These are phyloP conservation scores for Coffea eugenioides DNA, from an alignment of 257 asterid species.

Conservation along the genomic window DNA sequence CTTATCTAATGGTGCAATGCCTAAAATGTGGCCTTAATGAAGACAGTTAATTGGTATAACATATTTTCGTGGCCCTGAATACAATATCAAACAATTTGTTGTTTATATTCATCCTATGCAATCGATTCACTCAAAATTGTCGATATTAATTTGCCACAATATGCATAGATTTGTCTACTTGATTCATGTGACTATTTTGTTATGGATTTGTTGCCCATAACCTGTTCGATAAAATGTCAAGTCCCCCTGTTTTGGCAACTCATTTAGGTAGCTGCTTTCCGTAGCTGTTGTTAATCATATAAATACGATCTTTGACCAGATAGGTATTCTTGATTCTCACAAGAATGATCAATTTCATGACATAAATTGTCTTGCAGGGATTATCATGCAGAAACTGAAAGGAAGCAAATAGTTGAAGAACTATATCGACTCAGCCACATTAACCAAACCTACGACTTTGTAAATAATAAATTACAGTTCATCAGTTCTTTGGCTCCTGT, in stretches of 20 bases:
- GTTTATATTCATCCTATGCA: too few relatives aligned
- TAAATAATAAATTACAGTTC: not conserved
- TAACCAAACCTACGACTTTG: conserved; percentile 34
- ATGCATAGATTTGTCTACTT: too few relatives aligned
- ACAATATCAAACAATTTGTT: too few relatives aligned
- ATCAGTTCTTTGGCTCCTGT: not conserved
- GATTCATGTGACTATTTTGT: too few relatives aligned
- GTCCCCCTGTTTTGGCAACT: conserved; percentile 27
- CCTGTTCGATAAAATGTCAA: too few relatives aligned
- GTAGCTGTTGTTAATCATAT: not conserved
- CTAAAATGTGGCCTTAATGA: too few relatives aligned
- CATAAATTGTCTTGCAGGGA: conserved; percentile 22
- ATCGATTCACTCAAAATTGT: too few relatives aligned
- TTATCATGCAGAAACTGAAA: conserved; percentile 25
- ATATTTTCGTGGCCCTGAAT: too few relatives aligned
- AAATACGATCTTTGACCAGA: not conserved
- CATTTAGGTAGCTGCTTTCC: conserved; percentile 29
- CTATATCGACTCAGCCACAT: conserved; percentile 31
- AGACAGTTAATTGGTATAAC: too few relatives aligned
- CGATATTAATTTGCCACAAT: too few relatives aligned
- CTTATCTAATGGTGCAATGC: too few relatives aligned
- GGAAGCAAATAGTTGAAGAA: conserved; percentile 21
- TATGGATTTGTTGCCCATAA: conserved; percentile 17
- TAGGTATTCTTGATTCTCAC: not conserved
- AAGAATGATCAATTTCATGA: not conserved